These are phyloP conservation scores for Simplicillium sp. DNA, from an alignment of 2,329 filamentous ascomycete genomes.

Conservation along the genomic window DNA sequence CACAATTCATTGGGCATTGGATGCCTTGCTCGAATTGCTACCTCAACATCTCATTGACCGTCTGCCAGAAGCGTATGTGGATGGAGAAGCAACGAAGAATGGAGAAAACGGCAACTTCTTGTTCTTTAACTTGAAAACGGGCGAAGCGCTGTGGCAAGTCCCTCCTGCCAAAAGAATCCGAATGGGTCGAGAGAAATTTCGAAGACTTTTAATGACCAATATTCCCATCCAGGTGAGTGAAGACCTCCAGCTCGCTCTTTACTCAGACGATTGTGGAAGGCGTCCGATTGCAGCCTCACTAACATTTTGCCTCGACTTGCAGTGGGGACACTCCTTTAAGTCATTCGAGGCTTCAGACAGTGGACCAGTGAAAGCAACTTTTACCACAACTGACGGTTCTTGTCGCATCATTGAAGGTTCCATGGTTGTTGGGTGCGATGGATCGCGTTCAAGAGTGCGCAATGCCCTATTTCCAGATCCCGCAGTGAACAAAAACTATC, in stretches of 20 bases:
- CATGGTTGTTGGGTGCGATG: slow-evolving; percentile 2
- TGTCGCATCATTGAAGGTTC: background rate
- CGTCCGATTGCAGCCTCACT: no score
- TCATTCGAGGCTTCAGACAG: no score
- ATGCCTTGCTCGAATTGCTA: background rate
- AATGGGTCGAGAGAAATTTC: slow-evolving; percentile 3
- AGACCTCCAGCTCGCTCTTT: no score
- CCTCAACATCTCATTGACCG: slow-evolving; percentile 1
- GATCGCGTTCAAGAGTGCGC: background rate
- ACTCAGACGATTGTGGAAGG: no score
- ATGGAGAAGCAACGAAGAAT: slow-evolving; percentile 1
- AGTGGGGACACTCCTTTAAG: no score
- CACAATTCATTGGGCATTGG: slow-evolving; percentile 15
- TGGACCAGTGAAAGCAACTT: no score
- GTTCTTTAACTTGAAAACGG: slow-evolving; percentile 3
- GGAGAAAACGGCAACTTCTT: slow-evolving; percentile 4
- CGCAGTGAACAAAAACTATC: no score
- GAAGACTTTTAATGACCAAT: background rate
- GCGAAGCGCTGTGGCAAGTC: slow-evolving; percentile 2
- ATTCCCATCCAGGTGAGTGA: no score
- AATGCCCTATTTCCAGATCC: background rate
- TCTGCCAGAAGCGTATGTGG: slow-evolving; percentile 2
- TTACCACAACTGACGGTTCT: no score
- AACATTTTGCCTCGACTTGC: no score
- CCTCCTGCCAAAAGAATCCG: slow-evolving; percentile 1